Base-by-base conservation (phyloP, 208 protist genomes). In the Crithidia bombi region DNA sequence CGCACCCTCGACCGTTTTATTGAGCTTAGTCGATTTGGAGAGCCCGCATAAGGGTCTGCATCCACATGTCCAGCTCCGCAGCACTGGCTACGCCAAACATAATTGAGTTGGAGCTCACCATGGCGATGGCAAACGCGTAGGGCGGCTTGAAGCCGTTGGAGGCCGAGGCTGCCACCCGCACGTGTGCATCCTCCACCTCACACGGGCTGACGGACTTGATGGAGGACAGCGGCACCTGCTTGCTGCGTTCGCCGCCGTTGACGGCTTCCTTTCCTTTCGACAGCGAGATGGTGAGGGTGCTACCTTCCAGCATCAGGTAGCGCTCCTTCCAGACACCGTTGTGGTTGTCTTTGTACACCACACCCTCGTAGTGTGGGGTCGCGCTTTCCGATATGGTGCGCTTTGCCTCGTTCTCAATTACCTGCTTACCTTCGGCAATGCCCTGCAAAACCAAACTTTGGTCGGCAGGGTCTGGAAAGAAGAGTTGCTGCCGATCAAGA, bases 311-410 rank as follows among this genome's bases (percentile, higher is more conserved):
- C 32, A 79, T 59, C 5, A 92, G 71, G 62, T 93, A 87, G 14
- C 89, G 87, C 57, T 95, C 87, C 75, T 95, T 95, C 90, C 90
- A 95, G 1, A 81, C 65, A n/a, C 84, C 82, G 39, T 82, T 87
- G n/a, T 47, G 69, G 44, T 66, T 83, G 58, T 85, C 82, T 74
- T 96, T 96, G 73, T 89, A 93, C n/a, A 96, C 82, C 4, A 85
- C 75, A 9, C 91, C 84, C 61, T 96, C 89, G 61, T 87, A 89
- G 1, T 73, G 83, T 4, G 78, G 71, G 23, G 57, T 50, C 33
- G 35, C 54, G 41, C 73, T 81, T 5, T 84, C 79, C 23, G 57
- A 50, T 2, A 89, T 78, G 36, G 85, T 82, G 21, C 73, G 65
- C 55, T 82, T 81, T 6, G 67, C 59, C 49, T 82, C 82, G 19